phyloP scores from a whole-genome alignment of 2,329 filamentous ascomycete genomes.

The Colletotrichum sojae region DNA sequence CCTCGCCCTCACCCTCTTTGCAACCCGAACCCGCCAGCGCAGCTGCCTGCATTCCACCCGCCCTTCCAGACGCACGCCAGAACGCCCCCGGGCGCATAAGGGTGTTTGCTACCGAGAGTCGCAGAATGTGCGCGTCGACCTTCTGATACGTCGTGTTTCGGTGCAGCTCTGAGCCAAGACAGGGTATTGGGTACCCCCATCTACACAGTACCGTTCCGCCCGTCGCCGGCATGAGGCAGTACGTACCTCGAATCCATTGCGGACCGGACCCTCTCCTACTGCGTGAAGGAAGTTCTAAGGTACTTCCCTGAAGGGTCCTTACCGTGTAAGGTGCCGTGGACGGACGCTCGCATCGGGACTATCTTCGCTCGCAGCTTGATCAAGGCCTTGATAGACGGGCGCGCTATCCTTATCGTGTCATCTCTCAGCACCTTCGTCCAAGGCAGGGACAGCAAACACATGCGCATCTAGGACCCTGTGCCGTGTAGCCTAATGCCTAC shows the following conservation, averaged over 20 bases:
- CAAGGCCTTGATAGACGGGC: conserved; percentile 19
- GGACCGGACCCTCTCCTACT: too few relatives aligned
- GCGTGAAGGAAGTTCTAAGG: too few relatives aligned
- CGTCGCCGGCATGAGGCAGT: too few relatives aligned
- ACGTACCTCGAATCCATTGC: too few relatives aligned
- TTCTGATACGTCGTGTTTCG: conserved; percentile 17
- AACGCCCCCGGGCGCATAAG: conserved; percentile 31
- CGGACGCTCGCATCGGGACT: conserved; percentile 19
- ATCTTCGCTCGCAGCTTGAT: not conserved
- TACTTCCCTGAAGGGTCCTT: too few relatives aligned
- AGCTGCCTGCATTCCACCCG: conserved; percentile 32
- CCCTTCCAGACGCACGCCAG: conserved; percentile 40
- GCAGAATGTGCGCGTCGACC: not conserved
- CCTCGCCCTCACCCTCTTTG: conserved; percentile 2
- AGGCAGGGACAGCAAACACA: conserved; percentile 21
- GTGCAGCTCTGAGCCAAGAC: conserved; percentile 16
- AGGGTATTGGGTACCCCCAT: conserved; percentile 11
- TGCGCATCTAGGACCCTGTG: not conserved
- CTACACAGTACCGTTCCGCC: too few relatives aligned
- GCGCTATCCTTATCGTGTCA: conserved; percentile 14
- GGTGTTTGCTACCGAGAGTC: conserved; percentile 7
- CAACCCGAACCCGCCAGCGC: not conserved
- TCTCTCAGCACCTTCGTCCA: not conserved
- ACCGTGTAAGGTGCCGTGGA: not conserved
- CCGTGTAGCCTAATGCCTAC: not conserved